Conservation (phyloP, 1,284 basidiomycete genomes). For the Cutaneotrichosporon cutaneum region DNA sequence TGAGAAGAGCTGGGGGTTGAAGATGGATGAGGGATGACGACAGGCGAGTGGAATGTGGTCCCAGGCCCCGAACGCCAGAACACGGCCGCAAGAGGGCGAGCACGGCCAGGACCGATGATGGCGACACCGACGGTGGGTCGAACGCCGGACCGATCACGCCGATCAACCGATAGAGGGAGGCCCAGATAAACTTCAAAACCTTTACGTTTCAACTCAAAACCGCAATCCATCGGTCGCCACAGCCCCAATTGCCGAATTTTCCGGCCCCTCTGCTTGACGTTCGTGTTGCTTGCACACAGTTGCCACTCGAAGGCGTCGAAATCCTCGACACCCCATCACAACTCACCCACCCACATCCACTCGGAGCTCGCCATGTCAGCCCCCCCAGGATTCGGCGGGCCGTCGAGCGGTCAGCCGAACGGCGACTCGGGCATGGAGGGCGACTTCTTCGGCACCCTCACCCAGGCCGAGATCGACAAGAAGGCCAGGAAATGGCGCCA, state of each 20-base stretch:
- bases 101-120: not conserved
- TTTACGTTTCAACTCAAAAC: not conserved
- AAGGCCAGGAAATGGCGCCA: slow-evolving; percentile 54
- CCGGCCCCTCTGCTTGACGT: not conserved
- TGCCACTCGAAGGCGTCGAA: slow-evolving; percentile 8
- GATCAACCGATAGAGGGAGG: not conserved
- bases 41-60: not conserved
- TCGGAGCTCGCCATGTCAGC: slow-evolving; percentile 40
- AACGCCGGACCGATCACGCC: not conserved
- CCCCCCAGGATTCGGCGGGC: slow-evolving; percentile 49
- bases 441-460: slow-evolving; percentile 49
- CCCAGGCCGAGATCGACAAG: slow-evolving; percentile 52
- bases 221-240: not conserved
- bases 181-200: not conserved
- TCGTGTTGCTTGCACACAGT: not conserved
- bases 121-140: not conserved
- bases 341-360: slow-evolving; percentile 9
- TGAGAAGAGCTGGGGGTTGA: not conserved
- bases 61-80: not conserved
- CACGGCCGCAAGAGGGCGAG: not conserved
- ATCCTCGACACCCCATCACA: not conserved
- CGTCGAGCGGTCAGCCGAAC: slow-evolving; percentile 29
- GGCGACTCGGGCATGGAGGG: slow-evolving; percentile 43
- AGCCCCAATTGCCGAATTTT: not conserved
- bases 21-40: too few relatives aligned